A percentile compares a stretch with the other conserved stretches of the same genome.
phyloP scores from a whole-genome alignment of 2,329 filamentous ascomycete genomes.

The Dactylellina cionopaga region DNA sequence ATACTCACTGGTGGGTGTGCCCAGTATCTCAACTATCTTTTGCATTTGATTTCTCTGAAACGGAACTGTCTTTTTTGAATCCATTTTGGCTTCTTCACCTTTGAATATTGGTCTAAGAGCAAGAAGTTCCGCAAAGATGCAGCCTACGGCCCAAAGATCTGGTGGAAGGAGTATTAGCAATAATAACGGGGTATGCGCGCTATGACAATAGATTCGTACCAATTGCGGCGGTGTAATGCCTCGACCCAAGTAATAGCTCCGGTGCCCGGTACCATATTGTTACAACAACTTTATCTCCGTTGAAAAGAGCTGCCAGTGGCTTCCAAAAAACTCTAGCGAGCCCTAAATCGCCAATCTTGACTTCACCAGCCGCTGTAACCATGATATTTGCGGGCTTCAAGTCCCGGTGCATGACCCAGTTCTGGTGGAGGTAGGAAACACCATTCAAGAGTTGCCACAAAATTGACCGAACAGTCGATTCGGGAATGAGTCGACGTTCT shows the following conservation, averaged over 20 bases:
- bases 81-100: conserved; percentile 98
- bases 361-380: conserved; percentile 87
- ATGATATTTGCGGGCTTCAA: conserved; percentile 99
- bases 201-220: conserved; percentile 30
- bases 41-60: conserved; percentile 99
- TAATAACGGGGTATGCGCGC: too few species aligned
- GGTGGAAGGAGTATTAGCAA: too few species aligned
- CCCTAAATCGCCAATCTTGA: conserved; percentile 94
- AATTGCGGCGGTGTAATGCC: conserved; percentile 97
- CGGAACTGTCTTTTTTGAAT: conserved; percentile 94
- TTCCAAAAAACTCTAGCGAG: conserved; percentile 93
- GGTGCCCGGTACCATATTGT: conserved; percentile 99
- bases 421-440: conserved; percentile 90
- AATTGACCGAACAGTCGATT: conserved; percentile 88
- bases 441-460: conserved; percentile 96
- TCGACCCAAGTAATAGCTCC: conserved; percentile 86
- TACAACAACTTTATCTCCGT: conserved; percentile 96
- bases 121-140: conserved; percentile 94
- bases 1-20: conserved; percentile 75
- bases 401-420: conserved; percentile 97
- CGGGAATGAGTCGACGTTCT: conserved; percentile 88
- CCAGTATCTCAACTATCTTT: conserved; percentile 97
- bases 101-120: conserved; percentile 95
- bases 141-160: conserved; percentile 96
- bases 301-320: conserved; percentile 88